Base-by-base conservation (phyloP, 441 rosid species). In the Adansonia gregorii region DNA sequence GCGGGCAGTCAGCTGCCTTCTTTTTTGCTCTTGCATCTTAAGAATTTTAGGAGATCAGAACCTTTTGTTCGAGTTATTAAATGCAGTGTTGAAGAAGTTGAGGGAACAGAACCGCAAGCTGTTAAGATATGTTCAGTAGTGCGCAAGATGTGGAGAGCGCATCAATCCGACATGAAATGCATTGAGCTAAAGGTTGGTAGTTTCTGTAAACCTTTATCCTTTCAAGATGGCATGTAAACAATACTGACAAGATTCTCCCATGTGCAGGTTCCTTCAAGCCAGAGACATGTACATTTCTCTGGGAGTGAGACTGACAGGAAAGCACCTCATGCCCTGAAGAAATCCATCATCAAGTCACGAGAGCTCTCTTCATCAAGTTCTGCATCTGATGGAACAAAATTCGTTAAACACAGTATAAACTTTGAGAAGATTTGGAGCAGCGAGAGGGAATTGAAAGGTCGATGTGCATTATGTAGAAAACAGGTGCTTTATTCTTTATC, bases 361-460 rank as follows among this genome's bases (percentile, higher is more conserved):
- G 93, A 90, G 58, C 79, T 87, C 72, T 91, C 97, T 61, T 88
- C 94, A 76, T 85, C 89, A 60, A 80, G 77, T 84, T 82, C 89
- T 60, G 78, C 73, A 65, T 87, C 94, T 60, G 86, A 85, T 54
- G 93, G 84, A 72, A 87, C 82, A 77, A 92, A 88, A 81, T 88
- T 90, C 81, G 91, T 93, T 56, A 87, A 88, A 83, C 99, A 93
- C 80, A 86, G 86, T 76, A 86, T 94, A 73, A 91, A 91, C 83
- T 97, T 97, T 84, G 70, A 54, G 68, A 97, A 93, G 87, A 88
- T 97, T 56, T 97, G 99, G 99, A 92, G 97, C 87, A 94, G 98
- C 73, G 98, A 94, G 78, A 85, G 80, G 76, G 94, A 92, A 84
- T 59, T 85, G 70, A 90, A 86, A 84, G 92, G 95, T 60, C 91